phyloP scores from a whole-genome alignment of 1,139 yeast genomes.

The Lizanozyma gosingica region DNA sequence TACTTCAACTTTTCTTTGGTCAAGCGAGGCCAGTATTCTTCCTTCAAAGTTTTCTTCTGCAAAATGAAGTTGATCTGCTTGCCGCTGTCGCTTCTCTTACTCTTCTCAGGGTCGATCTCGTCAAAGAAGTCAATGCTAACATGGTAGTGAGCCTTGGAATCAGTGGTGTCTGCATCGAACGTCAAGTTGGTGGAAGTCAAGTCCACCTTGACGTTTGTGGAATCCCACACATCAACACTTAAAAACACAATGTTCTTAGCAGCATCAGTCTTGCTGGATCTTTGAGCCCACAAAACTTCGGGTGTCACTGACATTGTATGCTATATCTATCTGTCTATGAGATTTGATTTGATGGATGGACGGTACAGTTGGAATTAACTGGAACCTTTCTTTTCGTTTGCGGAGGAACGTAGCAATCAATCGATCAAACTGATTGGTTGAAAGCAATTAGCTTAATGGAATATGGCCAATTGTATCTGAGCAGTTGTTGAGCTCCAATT shows the following conservation, averaged over 20 bases:
- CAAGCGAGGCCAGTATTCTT: conserved; percentile 89
- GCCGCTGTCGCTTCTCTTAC: conserved; percentile 57
- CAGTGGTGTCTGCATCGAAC: conserved; percentile 49
- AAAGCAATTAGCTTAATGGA: no score
- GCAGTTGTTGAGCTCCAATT: no score
- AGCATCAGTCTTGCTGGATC: conserved; percentile 65
- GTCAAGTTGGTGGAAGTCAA: conserved; percentile 51
- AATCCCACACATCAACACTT: conserved; percentile 69
- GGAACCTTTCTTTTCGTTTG: no score
- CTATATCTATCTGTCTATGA: no score
- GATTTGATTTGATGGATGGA: no score
- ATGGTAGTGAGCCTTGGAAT: conserved; percentile 41
- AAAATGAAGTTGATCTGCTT: conserved; percentile 63
- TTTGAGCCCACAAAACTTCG: conserved; percentile 88
- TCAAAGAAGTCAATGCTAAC: conserved; percentile 63
- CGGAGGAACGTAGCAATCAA: no score
- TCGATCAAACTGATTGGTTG: no score
- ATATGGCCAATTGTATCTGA: no score
- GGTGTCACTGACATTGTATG: neutral
- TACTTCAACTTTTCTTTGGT: conserved; percentile 65
- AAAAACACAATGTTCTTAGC: conserved; percentile 68
- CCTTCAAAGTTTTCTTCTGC: conserved; percentile 57
- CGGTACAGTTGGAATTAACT: no score
- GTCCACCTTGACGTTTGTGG: conserved; percentile 52
- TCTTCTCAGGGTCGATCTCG: conserved; percentile 59